Evolutionary conservation across 352 stramenopile genomes (phyloP), one percentile per base, ranked within the genome.

Genomic region (Globisporangium cylindrosporum): DNA sequence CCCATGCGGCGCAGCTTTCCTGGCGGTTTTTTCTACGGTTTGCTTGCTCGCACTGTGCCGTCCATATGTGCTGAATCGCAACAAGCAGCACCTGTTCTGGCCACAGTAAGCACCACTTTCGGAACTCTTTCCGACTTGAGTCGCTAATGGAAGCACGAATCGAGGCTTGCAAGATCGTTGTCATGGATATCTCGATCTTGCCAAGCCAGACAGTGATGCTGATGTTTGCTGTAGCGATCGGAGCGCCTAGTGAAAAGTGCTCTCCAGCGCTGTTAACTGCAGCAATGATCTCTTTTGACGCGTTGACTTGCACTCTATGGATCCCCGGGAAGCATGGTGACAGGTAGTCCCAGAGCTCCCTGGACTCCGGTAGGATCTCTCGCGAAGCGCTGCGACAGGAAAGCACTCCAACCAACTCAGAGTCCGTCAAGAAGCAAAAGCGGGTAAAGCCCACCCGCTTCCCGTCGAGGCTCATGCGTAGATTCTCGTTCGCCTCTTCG

Each of bases 81-180:
- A 73, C 70, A n/a, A 86, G 20, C 4, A 94, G 25, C 0, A 89
- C 80, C 72, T 94, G 87, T 32, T 94, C 87, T 0, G 87, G 83
- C 87, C 87, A 94, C 5, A 91, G 69, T 5, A 92, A 54, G 46
- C 80, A 91, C 87, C 87, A 94, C 41, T 94, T 94, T 0, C 84
- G 83, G 66, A 94, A 94, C 34, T 92, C 87, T 65, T 94, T 93
- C 4, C 84, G 78, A 22, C 73, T 64, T n/a, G 82, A 69, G 66
- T 94, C 87, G 12, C 72, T 87, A 14, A 86, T 74, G 18, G 87
- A 78, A 2, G 82, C 82, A 3, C 85, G 81, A 5, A 88, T 78
- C 6, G 77, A 88, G 4, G 86, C 87, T 41, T 94, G 85, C 0
- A 94, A 46, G 3, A 91, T 88, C 49, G 83, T 93, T 36, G 68